A percentile compares a stretch with the other conserved stretches of the same genome.
phyloP scores from a whole-genome alignment of 257 asterid species.

The Petunia axillaris region DNA sequence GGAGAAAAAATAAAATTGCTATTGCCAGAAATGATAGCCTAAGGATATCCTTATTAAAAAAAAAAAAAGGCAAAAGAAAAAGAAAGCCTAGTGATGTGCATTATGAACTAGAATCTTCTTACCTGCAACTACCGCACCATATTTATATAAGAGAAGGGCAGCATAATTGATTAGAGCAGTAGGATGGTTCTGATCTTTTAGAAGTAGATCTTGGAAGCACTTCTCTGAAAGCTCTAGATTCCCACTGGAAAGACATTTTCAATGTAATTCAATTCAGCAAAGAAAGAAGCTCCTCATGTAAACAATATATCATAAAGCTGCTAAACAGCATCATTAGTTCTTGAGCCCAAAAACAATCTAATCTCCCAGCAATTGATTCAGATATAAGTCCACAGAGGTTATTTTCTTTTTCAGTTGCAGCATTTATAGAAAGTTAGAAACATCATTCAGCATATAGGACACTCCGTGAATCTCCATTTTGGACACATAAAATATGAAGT shows the following conservation, averaged over 20 bases:
- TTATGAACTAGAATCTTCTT: constrained; percentile 23
- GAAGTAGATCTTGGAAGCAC: constrained; percentile 75
- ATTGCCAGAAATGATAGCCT: neutral
- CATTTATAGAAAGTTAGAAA: neutral
- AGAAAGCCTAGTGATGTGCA: neutral
- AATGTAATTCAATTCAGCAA: constrained; percentile 32
- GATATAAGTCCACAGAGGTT: neutral
- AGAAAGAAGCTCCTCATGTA: constrained; percentile 13
- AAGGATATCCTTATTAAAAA: neutral
- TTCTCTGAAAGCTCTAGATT: constrained; percentile 77
- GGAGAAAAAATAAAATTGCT: too few relatives aligned
- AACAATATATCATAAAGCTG: constrained; percentile 6
- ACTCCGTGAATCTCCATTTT: neutral
- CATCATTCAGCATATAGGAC: neutral
- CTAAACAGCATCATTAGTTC: neutral
- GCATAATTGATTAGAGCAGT: constrained; percentile 88
- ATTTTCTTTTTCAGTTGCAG: neutral
- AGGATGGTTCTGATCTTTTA: constrained; percentile 95
- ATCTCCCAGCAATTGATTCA: neutral
- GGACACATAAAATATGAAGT: neutral
- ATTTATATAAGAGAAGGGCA: constrained; percentile 74
- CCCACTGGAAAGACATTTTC: constrained; percentile 60
- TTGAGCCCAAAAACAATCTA: neutral
- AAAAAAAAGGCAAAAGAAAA: too few relatives aligned
- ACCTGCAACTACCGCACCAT: constrained; percentile 87